Conservation (phyloP, 345 rosid species). For the Excoecaria agallocha region DNA sequence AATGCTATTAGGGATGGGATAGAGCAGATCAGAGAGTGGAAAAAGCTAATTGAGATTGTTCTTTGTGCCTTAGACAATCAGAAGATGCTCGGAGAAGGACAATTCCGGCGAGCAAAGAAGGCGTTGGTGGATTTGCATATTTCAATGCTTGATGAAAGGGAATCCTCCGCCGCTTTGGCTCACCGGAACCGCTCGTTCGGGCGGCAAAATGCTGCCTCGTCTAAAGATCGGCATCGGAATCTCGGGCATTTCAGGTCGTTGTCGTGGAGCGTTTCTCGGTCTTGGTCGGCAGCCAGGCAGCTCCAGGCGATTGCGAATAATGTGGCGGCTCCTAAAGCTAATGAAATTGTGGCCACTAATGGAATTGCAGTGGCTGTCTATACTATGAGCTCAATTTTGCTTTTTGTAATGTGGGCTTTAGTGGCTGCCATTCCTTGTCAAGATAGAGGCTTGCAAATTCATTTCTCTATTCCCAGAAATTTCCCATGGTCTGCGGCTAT, state of each 20-base stretch:
- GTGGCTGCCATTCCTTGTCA: constrained; percentile 98
- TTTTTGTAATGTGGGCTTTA: constrained; percentile 86
- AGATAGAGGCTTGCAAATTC: constrained; percentile 85
- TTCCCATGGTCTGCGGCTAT: constrained; percentile 65
- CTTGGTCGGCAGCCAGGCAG: constrained; percentile 96
- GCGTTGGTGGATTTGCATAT: constrained; percentile 76
- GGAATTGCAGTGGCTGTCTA: constrained; percentile 68
- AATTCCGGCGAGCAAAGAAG: constrained; percentile 84
- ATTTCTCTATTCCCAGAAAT: constrained; percentile 67
- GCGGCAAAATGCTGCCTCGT: constrained; percentile 29
- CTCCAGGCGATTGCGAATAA: constrained; percentile 72
- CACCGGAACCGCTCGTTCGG: constrained; percentile 89
- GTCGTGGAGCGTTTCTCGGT: constrained; percentile 95
- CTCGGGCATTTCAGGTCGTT: constrained; percentile 77
- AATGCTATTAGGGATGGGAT: constrained; percentile 52
- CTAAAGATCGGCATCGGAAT: constrained; percentile 38
- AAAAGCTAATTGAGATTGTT: constrained; percentile 43
- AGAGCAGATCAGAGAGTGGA: constrained; percentile 47
- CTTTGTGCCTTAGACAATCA: constrained; percentile 46
- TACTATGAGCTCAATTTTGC: constrained; percentile 64
- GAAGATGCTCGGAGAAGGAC: constrained; percentile 68
- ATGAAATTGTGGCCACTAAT: constrained; percentile 49
- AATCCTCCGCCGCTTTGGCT: constrained; percentile 41
- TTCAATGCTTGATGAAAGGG: constrained; percentile 86
- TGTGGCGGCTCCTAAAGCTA: constrained; percentile 52